Evolutionary conservation across 768 basidiomycete species (phyloP), one percentile per base, ranked within the genome.

Genomic region (Amyloporia xantha): DNA sequence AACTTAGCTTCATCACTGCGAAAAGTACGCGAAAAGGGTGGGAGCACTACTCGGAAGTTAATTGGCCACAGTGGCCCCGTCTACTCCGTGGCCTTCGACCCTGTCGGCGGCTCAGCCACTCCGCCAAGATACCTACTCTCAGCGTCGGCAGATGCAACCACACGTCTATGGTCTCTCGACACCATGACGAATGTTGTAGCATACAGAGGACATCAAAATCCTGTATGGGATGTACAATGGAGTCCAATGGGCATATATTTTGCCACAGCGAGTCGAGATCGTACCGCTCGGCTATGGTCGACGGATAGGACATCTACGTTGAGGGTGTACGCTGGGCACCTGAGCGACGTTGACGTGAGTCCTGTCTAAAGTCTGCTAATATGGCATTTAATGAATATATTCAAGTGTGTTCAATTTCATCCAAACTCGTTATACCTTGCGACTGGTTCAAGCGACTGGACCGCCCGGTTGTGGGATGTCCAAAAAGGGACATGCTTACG

Each of bases 151-250:
- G 96, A 99, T 62, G 81, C 88, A 1, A 94, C 95, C 0, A 71
- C 84, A 37, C 82, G 96, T 11, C 68, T 99, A 17, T 99, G 96
- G 96, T 95, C 92, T 4, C 71, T 97, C 66, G 92, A 98, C 54
- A 96, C 95, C 0, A 82, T 92, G 76, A 80, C 88, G 13, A 96
- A 96, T 58, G 69, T 98, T 9, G 93, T 93, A 17, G 93, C 86
- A 5, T 99, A 93, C 62, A 79, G 92, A 27, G 95, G 96, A 0
- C 96, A 99, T 59, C 86, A 94, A 62, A 94, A 96, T 65, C 93
- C 96, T 0, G 84, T 99, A 0, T 99, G 96, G 96, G 96, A 98
- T 58, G 93, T 95, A 11, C 86, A 97, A 63, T 99, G 96, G 96
- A 94, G 91, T 60, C 95, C 96, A 9, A 84, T 91, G 74, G 94